phyloP scores from a whole-genome alignment of 2,329 filamentous ascomycete genomes.

The Neonectria sp. region DNA sequence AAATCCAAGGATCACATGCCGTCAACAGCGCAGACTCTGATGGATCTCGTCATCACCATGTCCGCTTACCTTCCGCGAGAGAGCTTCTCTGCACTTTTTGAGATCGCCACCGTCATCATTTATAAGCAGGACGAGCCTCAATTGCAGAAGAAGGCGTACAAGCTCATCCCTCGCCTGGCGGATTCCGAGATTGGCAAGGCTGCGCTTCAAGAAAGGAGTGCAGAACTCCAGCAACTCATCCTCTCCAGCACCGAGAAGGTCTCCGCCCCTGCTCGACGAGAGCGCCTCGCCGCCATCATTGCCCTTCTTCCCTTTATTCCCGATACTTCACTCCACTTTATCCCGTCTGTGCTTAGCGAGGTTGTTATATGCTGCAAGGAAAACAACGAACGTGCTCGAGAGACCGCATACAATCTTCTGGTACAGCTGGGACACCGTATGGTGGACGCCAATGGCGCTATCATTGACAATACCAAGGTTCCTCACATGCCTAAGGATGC shows the following conservation, averaged over 20 bases:
- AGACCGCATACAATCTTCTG: slow-evolving; percentile 90
- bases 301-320: slow-evolving; percentile 87
- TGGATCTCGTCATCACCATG: slow-evolving; percentile 97
- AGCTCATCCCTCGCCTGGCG: slow-evolving; percentile 91
- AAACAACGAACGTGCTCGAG: slow-evolving; percentile 94
- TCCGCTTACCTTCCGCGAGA: slow-evolving; percentile 91
- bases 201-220: slow-evolving; percentile 83
- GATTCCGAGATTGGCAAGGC: slow-evolving; percentile 82
- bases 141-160: slow-evolving; percentile 99
- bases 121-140: slow-evolving; percentile 88
- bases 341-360: slow-evolving; percentile 91
- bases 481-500: slow-evolving; percentile 89
- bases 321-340: slow-evolving; percentile 87
- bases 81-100: slow-evolving; percentile 88
- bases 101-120: slow-evolving; percentile 87
- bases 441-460: slow-evolving; percentile 73
- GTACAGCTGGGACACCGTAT: slow-evolving; percentile 91
- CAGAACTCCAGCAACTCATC: slow-evolving; percentile 86
- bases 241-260: slow-evolving; percentile 86
- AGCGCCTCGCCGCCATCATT: slow-evolving; percentile 86
- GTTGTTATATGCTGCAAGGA: slow-evolving; percentile 98
- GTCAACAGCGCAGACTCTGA: slow-evolving; percentile 92
- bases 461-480: slow-evolving; percentile 89
- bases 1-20: slow-evolving; percentile 82
- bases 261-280: slow-evolving; percentile 86